These are phyloP conservation scores for Botrytis fragariae DNA, from an alignment of 2,329 filamentous ascomycete species.

Conservation along the genomic window DNA sequence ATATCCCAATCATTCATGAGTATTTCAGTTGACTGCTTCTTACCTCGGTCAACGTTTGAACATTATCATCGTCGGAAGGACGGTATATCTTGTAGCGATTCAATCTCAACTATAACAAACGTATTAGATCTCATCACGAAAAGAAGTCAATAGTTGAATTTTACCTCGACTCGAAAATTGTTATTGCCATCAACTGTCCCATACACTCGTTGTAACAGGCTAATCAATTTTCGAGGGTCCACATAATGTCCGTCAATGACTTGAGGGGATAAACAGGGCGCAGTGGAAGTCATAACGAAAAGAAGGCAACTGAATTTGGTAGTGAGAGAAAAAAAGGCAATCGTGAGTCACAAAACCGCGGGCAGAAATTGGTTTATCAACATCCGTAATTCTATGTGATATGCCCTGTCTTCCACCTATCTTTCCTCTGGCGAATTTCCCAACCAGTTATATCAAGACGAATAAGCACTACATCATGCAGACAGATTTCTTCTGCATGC, in stretches of 20 bases:
- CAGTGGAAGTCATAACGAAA: background rate
- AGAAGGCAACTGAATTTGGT: no score
- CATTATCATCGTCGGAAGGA: background rate
- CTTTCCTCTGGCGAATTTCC: no score
- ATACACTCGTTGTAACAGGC: slow-evolving; percentile 26
- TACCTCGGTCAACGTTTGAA: background rate
- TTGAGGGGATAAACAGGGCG: slow-evolving; percentile 16
- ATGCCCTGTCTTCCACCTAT: no score
- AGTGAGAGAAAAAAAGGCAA: no score
- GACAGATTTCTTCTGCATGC: no score
- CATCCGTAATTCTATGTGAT: no score
- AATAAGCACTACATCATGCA: no score
- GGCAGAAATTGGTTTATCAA: no score
- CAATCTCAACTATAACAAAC: slow-evolving; percentile 23
- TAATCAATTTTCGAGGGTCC: slow-evolving; percentile 27
- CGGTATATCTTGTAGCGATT: slow-evolving; percentile 29
- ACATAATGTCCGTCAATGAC: slow-evolving; percentile 29
- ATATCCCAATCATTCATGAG: background rate
- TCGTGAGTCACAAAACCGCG: no score
- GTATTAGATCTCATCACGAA: slow-evolving; percentile 1
- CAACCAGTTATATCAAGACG: no score
- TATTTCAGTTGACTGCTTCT: background rate
- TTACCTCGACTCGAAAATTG: slow-evolving; percentile 30
- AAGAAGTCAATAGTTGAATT: no score
- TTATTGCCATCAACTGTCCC: slow-evolving; percentile 27